These are phyloP conservation scores for Rubia peregrina DNA, from an alignment of 305 asterid genomes.

Conservation along the genomic window DNA sequence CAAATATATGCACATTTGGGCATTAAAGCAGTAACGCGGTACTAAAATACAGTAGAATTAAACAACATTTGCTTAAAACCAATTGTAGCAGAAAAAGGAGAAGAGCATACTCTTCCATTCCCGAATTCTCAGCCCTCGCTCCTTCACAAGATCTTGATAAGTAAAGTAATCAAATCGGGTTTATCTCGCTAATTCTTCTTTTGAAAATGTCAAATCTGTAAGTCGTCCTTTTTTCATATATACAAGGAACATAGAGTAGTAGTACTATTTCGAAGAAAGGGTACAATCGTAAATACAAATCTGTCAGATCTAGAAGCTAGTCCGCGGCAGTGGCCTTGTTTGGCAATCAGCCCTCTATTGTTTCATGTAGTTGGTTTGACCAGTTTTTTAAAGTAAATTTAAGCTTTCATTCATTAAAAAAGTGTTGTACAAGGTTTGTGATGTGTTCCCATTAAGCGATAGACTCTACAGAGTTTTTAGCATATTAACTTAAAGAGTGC, in stretches of 20 bases:
- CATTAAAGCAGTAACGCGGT: neutral
- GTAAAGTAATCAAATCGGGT: neutral
- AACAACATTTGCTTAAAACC: neutral
- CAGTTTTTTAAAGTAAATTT: no score
- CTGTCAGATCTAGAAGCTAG: neutral
- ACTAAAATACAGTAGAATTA: neutral
- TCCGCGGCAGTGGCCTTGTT: no score
- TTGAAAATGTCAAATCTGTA: neutral
- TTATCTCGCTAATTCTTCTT: neutral
- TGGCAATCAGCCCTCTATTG: no score
- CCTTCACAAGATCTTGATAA: neutral
- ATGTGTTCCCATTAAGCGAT: no score
- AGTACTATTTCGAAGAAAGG: neutral
- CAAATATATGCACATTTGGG: neutral
- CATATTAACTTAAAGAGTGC: no score
- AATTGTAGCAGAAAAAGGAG: neutral
- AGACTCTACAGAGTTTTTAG: no score
- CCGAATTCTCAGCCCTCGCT: neutral
- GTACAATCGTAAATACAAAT: neutral
- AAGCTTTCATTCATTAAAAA: no score
- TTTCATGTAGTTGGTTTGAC: no score
- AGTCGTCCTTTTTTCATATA: neutral
- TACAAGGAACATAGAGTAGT: neutral
- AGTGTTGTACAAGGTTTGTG: no score
- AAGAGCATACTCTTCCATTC: constrained; percentile 9